phyloP scores from a whole-genome alignment of 129 eudicot species.

The Arctium minus region DNA sequence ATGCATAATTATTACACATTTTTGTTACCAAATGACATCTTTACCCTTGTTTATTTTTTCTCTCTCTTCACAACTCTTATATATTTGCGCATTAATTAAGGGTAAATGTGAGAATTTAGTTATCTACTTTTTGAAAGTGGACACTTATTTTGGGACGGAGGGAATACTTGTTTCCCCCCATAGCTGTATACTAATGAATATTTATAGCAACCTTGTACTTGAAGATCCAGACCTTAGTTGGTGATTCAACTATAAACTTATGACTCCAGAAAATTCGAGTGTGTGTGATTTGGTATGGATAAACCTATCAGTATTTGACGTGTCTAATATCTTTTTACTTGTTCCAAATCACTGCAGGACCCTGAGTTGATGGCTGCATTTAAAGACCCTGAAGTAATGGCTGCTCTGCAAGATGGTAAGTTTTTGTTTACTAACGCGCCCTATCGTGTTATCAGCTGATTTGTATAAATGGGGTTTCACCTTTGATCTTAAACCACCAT shows the following conservation, averaged over 20 bases:
- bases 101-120: too few species aligned
- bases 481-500: not conserved
- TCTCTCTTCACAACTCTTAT: too few species aligned
- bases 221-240: not conserved
- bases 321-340: not conserved
- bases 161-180: not conserved
- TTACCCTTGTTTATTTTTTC: too few species aligned
- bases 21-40: too few species aligned
- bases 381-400: constrained; percentile 96
- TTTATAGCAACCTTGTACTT: not conserved
- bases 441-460: not conserved
- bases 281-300: not conserved
- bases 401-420: constrained; percentile 96
- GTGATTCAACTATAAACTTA: not conserved
- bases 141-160: too few species aligned
- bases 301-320: not conserved
- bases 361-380: constrained; percentile 96
- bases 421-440: not conserved
- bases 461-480: not conserved
- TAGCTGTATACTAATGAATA: not conserved
- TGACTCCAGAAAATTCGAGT: not conserved
- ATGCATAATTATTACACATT: too few species aligned
- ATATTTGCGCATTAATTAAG: too few species aligned
- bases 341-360: constrained; percentile 44
- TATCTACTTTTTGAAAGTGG: too few species aligned